These are phyloP conservation scores for Boletus vinaceobasis DNA, from an alignment of 768 basidiomycete genomes.

Conservation along the genomic window DNA sequence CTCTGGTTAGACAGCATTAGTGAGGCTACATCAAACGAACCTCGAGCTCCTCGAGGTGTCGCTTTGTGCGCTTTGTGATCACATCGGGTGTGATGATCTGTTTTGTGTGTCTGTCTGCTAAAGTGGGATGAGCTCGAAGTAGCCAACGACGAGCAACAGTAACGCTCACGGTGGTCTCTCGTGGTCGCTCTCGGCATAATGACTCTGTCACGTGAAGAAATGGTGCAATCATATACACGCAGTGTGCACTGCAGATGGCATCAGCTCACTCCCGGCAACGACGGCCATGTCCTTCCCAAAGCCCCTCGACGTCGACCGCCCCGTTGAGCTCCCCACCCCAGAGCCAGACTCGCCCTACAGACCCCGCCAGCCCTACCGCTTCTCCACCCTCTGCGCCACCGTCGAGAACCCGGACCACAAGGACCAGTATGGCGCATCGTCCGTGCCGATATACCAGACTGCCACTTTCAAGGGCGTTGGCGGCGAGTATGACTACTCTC, in stretches of 20 bases:
- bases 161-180: conserved; percentile 32
- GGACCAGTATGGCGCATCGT: conserved; percentile 93
- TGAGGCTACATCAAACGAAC: conserved; percentile 32
- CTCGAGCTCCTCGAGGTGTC: conserved; percentile 84
- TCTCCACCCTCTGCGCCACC: conserved; percentile 87
- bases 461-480: conserved; percentile 95
- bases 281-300: conserved; percentile 10
- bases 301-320: conserved; percentile 3
- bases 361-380: conserved; percentile 73
- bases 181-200: conserved; percentile 24
- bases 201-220: conserved; percentile 17
- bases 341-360: conserved; percentile 75
- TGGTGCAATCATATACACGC: conserved; percentile 12
- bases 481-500: conserved; percentile 88
- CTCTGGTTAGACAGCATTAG: not conserved
- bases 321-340: conserved; percentile 70
- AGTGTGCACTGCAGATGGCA: not conserved
- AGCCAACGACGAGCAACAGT: not conserved
- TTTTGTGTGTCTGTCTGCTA: conserved; percentile 45
- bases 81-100: conserved; percentile 57
- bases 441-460: conserved; percentile 97
- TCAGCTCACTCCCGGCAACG: not conserved
- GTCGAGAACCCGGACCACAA: conserved; percentile 90
- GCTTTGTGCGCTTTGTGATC: conserved; percentile 69
- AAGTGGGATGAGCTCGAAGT: conserved; percentile 8